Conservation (phyloP, 2,329 filamentous ascomycete species). For the Xylaria sp. region DNA sequence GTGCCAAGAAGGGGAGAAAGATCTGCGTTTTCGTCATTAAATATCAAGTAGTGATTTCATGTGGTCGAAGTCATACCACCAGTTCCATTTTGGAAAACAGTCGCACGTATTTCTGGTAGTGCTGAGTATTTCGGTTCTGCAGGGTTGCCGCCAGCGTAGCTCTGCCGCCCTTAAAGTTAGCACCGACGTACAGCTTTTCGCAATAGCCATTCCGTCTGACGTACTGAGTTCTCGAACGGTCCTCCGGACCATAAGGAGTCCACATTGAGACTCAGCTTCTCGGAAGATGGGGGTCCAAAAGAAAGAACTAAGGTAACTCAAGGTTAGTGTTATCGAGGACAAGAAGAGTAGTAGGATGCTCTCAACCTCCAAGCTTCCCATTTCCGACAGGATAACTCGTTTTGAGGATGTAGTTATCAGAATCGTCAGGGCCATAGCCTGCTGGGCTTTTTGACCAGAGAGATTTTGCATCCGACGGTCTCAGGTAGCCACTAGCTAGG, state of each 20-base stretch:
- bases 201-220: slow-evolving; percentile 13
- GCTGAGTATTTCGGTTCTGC: slow-evolving; percentile 48
- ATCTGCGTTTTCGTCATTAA: slow-evolving; percentile 23
- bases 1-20: slow-evolving; percentile 30
- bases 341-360: neutral
- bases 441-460: slow-evolving; percentile 41
- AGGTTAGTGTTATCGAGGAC: slow-evolving; percentile 15
- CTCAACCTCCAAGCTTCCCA: slow-evolving; percentile 57
- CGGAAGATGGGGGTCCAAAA: slow-evolving; percentile 56
- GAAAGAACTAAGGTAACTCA: slow-evolving; percentile 50
- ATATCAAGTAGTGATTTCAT: neutral
- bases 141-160: slow-evolving; percentile 61
- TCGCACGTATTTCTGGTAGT: slow-evolving; percentile 57
- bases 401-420: slow-evolving; percentile 48
- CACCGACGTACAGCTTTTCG: neutral
- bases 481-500: slow-evolving; percentile 2
- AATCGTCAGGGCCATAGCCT: slow-evolving; percentile 35
- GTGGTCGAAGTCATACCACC: slow-evolving; percentile 51
- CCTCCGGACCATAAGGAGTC: slow-evolving; percentile 64
- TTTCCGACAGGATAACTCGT: slow-evolving; percentile 61
- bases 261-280: slow-evolving; percentile 59
- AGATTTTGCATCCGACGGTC: slow-evolving; percentile 28
- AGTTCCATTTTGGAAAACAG: slow-evolving; percentile 61
- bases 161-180: slow-evolving; percentile 16
- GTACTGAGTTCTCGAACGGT: slow-evolving; percentile 57